A percentile compares a stretch with the other conserved stretches of the same genome.
Conservation (phyloP, 2,329 filamentous ascomycete genomes). For the Talaromyces sp. region DNA sequence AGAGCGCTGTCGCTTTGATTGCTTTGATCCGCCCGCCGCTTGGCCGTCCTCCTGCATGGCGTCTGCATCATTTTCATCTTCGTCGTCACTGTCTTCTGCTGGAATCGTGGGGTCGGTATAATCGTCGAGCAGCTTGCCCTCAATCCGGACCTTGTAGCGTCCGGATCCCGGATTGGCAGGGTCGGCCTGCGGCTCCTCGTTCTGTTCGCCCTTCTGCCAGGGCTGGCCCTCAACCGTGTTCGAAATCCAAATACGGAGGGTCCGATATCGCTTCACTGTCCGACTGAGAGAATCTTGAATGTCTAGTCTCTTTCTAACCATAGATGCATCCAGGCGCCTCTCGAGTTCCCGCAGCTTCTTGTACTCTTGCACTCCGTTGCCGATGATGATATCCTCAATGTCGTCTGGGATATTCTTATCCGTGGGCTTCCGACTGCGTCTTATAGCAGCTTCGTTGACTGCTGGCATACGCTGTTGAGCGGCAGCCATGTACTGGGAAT, state of each 20-base stretch:
- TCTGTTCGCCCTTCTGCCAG: conserved; percentile 84
- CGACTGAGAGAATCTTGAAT: conserved; percentile 75
- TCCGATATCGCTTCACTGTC: conserved; percentile 72
- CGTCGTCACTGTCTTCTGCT: conserved; percentile 46
- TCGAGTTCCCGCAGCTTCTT: conserved; percentile 79
- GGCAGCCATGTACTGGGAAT: conserved; percentile 31
- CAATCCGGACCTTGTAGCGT: conserved; percentile 79
- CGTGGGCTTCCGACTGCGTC: conserved; percentile 81
- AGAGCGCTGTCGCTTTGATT: conserved; percentile 20
- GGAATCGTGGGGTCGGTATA: conserved; percentile 49
- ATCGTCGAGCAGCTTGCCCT: conserved; percentile 75
- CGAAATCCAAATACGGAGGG: conserved; percentile 86
- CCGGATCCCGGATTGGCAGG: conserved; percentile 41
- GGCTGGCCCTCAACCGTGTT: conserved; percentile 93
- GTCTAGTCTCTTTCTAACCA: conserved; percentile 90
- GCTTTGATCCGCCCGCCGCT: conserved; percentile 22
- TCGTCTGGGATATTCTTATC: conserved; percentile 93
- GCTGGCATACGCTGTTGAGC: conserved; percentile 29
- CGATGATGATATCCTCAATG: conserved; percentile 74
- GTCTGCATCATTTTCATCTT: conserved; percentile 37
- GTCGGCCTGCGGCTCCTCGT: background rate
- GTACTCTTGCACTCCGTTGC: conserved; percentile 77
- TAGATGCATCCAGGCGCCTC: conserved; percentile 80
- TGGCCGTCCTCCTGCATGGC: conserved; percentile 58
- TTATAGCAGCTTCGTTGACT: conserved; percentile 53